Evolutionary conservation across 1,284 basidiomycete species (phyloP), one percentile per base, ranked within the genome.

Genomic region (Cystobasidiaceae sp.): DNA sequence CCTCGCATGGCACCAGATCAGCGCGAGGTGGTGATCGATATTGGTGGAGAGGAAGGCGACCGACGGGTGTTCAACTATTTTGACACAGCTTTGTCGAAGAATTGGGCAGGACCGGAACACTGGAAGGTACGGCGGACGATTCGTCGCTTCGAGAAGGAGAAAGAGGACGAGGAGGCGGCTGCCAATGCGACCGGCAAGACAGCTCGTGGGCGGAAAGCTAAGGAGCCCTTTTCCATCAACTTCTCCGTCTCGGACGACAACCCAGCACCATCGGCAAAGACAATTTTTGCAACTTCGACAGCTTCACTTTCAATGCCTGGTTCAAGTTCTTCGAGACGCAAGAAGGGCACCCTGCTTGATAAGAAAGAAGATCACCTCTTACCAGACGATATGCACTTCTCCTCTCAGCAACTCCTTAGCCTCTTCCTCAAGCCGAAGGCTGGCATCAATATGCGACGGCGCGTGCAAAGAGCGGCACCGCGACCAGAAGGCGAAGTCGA

Each of bases 31-130:
- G 83, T 93, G 58, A 84, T 96, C 81, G 88, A 89, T 0, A 88
- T 94, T 84, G 84, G 85, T 8, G 85, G 85, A 55, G 85, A 84
- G n/a, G 60, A 54, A 17, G 71, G 63, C 72, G 78, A 61, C 72
- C 45, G 74, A 30, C 83, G 80, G 30, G 87, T 92, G 80, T 86
- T 97, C 79, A 91, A 94, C 73, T 97, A 96, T 78, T 97, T 98
- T 76, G 93, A 98, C 77, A 33, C 44, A 21, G 50, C 33, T 5
- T 83, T 92, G 74, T 82, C 87, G 74, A 96, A 91, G 81, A 94
- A 93, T 72, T 98, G 94, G 94, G 94, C 96, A 3, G 94, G 96
- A 4, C 94, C 94, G 9, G 92, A 97, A 76, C 96, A 99, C 76
- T 98, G 94, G 94, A 97, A 96, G 76, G 77, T 97, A 71, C 80